Percentiles rank a stretch among this genome's conserved stretches.
These are phyloP conservation scores for Endotrypanum monterogeii DNA, from an alignment of 208 protist species.

Conservation along the genomic window DNA sequence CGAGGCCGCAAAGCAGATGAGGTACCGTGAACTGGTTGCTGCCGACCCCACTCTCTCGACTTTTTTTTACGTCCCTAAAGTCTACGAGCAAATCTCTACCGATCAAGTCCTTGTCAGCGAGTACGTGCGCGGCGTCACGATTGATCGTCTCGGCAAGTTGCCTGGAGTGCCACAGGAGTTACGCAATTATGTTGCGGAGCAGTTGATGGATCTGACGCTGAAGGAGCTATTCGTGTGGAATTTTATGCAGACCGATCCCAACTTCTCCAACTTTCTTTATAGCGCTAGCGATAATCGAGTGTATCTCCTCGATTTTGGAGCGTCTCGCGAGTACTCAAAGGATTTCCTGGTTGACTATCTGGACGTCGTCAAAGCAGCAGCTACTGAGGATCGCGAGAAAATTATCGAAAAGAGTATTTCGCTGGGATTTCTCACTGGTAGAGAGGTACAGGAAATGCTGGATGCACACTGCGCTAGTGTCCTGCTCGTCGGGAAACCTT, in stretches of 20 bases:
- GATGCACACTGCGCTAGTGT: constrained; percentile 91
- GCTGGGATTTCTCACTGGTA: constrained; percentile 96
- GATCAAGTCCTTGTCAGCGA: constrained; percentile 71
- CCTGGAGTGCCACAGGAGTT: constrained; percentile 61
- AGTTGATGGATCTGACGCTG: constrained; percentile 85
- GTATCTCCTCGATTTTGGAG: constrained; percentile 95
- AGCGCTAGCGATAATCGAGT: constrained; percentile 66
- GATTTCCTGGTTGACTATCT: constrained; percentile 93
- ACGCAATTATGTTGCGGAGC: constrained; percentile 77
- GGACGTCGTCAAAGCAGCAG: constrained; percentile 89
- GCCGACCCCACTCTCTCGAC: constrained; percentile 37
- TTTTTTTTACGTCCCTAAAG: constrained; percentile 74
- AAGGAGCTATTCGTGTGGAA: constrained; percentile 94
- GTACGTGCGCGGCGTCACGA: constrained; percentile 62
- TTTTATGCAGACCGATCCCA: constrained; percentile 98
- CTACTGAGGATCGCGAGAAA: constrained; percentile 62
- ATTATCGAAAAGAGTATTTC: constrained; percentile 88
- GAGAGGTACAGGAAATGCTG: constrained; percentile 90
- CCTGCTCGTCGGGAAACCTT: constrained; percentile 91
- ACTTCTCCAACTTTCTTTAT: constrained; percentile 97
- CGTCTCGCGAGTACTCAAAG: constrained; percentile 79
- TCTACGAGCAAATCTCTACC: constrained; percentile 58
- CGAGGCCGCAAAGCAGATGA: constrained; percentile 69
- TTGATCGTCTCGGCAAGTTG: constrained; percentile 58
- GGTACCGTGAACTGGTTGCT: constrained; percentile 51